Conservation (phyloP, 495 filamentous ascomycete genomes). For the Daldinia caldariorum region DNA sequence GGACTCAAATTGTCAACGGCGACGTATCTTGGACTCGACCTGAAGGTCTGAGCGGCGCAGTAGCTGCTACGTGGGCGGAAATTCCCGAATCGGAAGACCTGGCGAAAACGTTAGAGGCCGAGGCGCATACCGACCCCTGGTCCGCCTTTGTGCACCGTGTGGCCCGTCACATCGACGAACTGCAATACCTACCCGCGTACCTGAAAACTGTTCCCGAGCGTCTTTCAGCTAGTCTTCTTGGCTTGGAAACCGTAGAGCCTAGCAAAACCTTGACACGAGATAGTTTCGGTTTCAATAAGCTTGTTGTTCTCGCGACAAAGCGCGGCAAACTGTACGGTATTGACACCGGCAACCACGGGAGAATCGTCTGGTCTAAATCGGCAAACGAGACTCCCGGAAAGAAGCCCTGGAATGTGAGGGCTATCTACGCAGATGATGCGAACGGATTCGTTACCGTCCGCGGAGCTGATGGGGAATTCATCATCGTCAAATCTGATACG, state of each 20-base stretch:
- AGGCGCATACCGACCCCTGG: constrained; percentile 81
- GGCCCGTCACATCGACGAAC: constrained; percentile 80
- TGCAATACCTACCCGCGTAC: constrained; percentile 81
- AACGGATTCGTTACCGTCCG: constrained; percentile 68
- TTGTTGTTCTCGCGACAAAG: constrained; percentile 81
- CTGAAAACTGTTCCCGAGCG: constrained; percentile 71
- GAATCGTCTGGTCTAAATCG: constrained; percentile 77
- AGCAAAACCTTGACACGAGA: constrained; percentile 71
- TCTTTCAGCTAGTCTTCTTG: constrained; percentile 74
- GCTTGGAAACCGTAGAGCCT: constrained; percentile 56
- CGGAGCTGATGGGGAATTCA: constrained; percentile 65
- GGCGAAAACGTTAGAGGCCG: constrained; percentile 81
- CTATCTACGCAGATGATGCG: constrained; percentile 65
- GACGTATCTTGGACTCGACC: constrained; percentile 79
- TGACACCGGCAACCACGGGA: constrained; percentile 77
- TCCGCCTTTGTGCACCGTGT: constrained; percentile 88
- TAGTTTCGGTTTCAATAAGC: constrained; percentile 86
- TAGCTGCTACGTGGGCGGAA: constrained; percentile 83
- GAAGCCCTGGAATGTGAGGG: constrained; percentile 72
- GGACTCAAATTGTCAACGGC: constrained; percentile 84
- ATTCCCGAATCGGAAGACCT: constrained; percentile 75
- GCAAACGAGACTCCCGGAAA: constrained; percentile 63
- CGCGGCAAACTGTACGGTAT: constrained; percentile 82
- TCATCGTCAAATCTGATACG: constrained; percentile 65
- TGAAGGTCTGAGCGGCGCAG: constrained; percentile 79